Percentiles rank a stretch among this genome's conserved stretches.
Conservation (phyloP, 2,329 filamentous ascomycete species). For the Lasiodiplodia gonubiensis region DNA sequence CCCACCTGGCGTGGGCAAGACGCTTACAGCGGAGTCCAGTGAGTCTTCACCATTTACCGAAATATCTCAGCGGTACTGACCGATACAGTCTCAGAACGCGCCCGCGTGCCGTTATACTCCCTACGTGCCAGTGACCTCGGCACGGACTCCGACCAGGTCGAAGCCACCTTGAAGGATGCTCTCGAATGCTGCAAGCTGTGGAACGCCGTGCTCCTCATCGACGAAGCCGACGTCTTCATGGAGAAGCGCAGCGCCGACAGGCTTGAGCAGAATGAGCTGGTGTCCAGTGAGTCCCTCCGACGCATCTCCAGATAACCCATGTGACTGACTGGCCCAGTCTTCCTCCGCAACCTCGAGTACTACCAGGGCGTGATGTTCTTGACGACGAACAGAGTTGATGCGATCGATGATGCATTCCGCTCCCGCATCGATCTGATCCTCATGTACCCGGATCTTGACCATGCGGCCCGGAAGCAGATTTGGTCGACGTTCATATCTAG, state of each 20-base stretch:
- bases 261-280: conserved; percentile 38
- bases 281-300: conserved; percentile 30
- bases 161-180: conserved; percentile 52
- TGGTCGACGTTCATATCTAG: not conserved
- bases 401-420: conserved; percentile 38
- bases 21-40: conserved; percentile 51
- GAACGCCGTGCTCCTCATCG: conserved; percentile 58
- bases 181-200: conserved; percentile 57
- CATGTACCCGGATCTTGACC: conserved; percentile 48
- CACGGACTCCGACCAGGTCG: conserved; percentile 43
- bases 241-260: conserved; percentile 37
- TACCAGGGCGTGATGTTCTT: conserved; percentile 37
- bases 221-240: conserved; percentile 54
- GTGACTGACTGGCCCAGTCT: not conserved
- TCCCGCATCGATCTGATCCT: conserved; percentile 43
- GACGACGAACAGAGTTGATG: conserved; percentile 41
- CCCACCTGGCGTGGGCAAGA: conserved; percentile 62
- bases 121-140: conserved; percentile 43
- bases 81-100: not conserved
- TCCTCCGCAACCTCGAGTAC: conserved; percentile 6
- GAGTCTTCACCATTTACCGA: conserved; percentile 57
- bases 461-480: not conserved
- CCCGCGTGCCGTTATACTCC: not conserved
- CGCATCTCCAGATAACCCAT: no score
- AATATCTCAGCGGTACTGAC: conserved; percentile 44